Conservation (phyloP, 805 yeast genomes). For the Kluyveromyces siamensis region DNA sequence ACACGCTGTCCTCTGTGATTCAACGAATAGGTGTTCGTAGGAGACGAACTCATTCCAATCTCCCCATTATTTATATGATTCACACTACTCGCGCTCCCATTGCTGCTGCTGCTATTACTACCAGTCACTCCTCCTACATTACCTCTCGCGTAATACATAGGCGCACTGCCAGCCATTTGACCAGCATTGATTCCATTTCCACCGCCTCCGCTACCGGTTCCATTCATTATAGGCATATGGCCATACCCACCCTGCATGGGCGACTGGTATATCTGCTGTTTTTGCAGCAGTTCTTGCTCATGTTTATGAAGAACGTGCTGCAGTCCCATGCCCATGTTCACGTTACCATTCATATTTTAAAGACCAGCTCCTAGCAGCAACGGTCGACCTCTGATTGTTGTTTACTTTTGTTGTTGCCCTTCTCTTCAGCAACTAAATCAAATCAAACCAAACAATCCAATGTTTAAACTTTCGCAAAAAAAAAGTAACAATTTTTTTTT, state of each 20-base stretch:
- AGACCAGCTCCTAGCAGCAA: background rate
- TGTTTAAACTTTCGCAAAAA: background rate
- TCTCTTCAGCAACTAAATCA: background rate
- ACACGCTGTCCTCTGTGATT: background rate
- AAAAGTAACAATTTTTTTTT: background rate
- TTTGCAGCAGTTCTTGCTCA: slow-evolving; percentile 6
- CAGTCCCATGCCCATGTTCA: background rate
- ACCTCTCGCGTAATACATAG: no score
- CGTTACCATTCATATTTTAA: background rate
- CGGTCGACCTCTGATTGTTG: no score
- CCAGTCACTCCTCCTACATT: background rate
- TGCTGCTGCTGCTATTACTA: background rate
- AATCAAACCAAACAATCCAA: background rate
- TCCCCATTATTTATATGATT: background rate
- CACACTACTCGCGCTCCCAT: background rate
- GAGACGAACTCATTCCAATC: background rate
- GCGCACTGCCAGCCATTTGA: no score
- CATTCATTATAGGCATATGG: background rate
- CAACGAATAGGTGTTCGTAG: background rate
- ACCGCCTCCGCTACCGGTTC: background rate
- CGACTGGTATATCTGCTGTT: slow-evolving; percentile 5
- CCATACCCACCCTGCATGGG: background rate
- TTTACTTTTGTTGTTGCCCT: background rate
- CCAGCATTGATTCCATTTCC: no score
- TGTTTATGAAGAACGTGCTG: slow-evolving; percentile 4